Percentiles rank a stretch among this genome's conserved stretches.
Evolutionary conservation across 148 eudicot species (phyloP).

Genomic region (Gaultheria prostrata): DNA sequence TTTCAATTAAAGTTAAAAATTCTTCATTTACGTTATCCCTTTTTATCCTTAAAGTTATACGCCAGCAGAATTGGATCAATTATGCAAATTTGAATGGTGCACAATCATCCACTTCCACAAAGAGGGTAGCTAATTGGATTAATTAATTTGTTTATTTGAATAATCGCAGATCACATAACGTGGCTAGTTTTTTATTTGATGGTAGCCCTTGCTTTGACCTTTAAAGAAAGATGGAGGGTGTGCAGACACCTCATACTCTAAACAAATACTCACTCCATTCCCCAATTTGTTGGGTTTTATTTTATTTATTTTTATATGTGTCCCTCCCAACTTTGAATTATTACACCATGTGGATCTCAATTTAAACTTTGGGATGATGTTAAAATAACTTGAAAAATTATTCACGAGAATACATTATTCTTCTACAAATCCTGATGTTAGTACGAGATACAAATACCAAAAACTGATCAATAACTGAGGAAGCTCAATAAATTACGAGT

Average conservation of each 20-base stretch:
- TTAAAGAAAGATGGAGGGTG: not conserved
- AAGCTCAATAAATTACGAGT: no score
- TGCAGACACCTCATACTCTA: not conserved
- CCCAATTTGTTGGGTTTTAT: not conserved
- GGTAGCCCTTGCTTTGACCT: not conserved
- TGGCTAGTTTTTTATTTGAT: not conserved
- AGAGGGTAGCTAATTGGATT: not conserved
- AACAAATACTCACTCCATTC: not conserved
- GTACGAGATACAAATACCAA: no score
- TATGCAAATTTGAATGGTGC: not conserved
- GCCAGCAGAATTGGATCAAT: not conserved
- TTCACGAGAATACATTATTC: no score
- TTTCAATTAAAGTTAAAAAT: not conserved
- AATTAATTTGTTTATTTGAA: not conserved
- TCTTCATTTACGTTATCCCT: not conserved
- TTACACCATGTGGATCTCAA: no score
- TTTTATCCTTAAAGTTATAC: not conserved
- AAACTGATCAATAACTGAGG: no score
- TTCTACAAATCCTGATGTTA: no score
- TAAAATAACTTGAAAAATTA: no score
- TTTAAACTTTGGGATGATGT: no score
- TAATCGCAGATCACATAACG: not conserved
- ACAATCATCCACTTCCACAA: not conserved
- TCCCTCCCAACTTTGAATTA: no score
- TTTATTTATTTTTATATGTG: no score